These are phyloP conservation scores for Chlorella sorokiniana DNA, from an alignment of 139 green algal species.

Conservation along the genomic window DNA sequence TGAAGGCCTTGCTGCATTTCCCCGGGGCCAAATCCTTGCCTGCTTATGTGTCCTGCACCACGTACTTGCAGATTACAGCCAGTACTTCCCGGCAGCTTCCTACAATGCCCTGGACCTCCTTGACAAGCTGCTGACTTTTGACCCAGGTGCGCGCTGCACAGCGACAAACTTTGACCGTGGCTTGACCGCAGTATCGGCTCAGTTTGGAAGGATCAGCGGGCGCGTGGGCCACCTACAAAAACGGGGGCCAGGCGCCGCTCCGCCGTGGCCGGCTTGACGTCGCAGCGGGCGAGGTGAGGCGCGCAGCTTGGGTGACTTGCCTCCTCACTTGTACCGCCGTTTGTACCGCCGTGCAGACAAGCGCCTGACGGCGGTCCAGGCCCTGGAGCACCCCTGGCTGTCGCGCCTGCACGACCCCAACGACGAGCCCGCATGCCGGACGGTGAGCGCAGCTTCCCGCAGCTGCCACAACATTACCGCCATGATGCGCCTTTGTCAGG, in stretches of 20 bases:
- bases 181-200: no score
- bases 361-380: conserved; percentile 78
- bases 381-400: conserved; percentile 90
- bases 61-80: conserved; percentile 1
- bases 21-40: background rate
- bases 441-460: background rate
- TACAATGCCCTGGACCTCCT: conserved; percentile 82
- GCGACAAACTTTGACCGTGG: no score
- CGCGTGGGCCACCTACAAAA: no score
- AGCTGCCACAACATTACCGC: background rate
- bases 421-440: conserved; percentile 73
- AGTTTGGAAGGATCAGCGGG: no score
- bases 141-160: conserved; percentile 50
- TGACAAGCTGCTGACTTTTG: conserved; percentile 86
- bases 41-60: background rate
- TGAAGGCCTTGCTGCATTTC: background rate
- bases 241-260: no score
- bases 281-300: no score
- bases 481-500: background rate
- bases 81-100: conserved; percentile 76
- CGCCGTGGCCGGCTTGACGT: no score
- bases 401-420: conserved; percentile 66
- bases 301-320: no score
- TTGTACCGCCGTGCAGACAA: background rate
- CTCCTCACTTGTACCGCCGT: no score